Evolutionary conservation across 2,329 filamentous ascomycete species (phyloP).

Genomic region (Anisogramma anomala): DNA sequence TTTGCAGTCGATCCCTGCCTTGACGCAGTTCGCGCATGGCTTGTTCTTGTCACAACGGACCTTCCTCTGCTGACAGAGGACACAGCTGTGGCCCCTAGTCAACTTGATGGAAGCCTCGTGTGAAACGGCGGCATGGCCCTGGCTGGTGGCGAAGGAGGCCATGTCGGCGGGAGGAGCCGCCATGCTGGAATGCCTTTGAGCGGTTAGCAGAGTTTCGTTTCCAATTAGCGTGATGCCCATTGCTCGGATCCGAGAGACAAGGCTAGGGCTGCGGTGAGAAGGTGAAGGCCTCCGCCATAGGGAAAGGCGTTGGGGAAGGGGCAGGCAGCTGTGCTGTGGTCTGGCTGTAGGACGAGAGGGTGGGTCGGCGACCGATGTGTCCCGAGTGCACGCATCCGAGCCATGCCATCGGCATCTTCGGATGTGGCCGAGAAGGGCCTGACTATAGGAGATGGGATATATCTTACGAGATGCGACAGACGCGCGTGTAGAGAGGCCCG

Average conservation of each 20-base stretch:
- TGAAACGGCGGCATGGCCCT: conserved; percentile 14
- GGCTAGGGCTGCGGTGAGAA: conserved; percentile 1
- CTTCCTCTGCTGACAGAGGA: conserved; percentile 66
- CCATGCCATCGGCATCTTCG: neutral
- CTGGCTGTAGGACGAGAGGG: neutral
- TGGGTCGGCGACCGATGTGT: neutral
- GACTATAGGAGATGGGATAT: neutral
- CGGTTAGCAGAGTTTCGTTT: neutral
- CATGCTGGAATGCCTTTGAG: conserved; percentile 10
- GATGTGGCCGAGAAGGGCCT: neutral
- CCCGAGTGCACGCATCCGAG: neutral
- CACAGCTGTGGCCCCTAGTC: conserved; percentile 51
- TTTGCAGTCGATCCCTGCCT: conserved; percentile 48
- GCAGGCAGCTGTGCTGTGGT: neutral
- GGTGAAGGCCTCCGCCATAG: neutral
- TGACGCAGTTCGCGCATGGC: conserved; percentile 59
- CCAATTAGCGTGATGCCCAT: conserved; percentile 6
- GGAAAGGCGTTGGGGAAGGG: neutral
- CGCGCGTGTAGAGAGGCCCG: neutral
- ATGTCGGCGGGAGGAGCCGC: conserved; percentile 10
- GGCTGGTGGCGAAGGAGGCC: conserved; percentile 18
- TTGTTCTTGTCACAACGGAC: conserved; percentile 63
- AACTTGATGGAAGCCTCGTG: conserved; percentile 38
- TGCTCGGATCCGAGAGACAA: conserved; percentile 14
- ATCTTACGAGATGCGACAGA: neutral